phyloP scores from a whole-genome alignment of 2,329 filamentous ascomycete genomes.

The Grosmannia huntii region DNA sequence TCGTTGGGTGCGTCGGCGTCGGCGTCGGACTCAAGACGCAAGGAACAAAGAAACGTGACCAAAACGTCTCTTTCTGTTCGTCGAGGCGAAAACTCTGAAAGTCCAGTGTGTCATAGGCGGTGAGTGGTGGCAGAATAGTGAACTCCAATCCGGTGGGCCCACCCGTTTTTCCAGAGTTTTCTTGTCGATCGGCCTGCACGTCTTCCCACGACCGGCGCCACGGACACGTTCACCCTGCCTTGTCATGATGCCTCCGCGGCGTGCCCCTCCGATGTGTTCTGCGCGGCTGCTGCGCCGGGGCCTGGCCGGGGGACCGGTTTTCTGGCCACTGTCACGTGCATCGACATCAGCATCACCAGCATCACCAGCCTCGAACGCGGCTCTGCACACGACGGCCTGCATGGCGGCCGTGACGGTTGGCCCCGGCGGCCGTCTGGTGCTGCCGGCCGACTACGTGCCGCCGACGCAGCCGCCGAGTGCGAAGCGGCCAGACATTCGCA shows the following conservation, averaged over 20 bases:
- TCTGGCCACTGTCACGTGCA: neutral
- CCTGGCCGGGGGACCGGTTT: conserved; percentile 1
- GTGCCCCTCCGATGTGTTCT: neutral
- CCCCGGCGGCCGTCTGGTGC: conserved; percentile 18
- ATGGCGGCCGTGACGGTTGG: neutral
- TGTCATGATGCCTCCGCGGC: conserved; percentile 6
- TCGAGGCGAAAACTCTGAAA: neutral
- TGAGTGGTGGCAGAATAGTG: conserved; percentile 4
- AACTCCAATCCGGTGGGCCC: neutral
- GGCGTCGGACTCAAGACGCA: no score
- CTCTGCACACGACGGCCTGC: conserved; percentile 4
- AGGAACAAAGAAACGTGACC: no score
- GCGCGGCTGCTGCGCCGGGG: conserved; percentile 7
- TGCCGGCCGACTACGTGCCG: conserved; percentile 39
- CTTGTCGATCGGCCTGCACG: neutral
- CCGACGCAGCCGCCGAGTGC: conserved; percentile 77
- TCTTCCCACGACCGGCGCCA: no score
- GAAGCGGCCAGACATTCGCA: conserved; percentile 73
- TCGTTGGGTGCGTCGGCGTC: no score
- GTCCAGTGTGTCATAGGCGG: conserved; percentile 7
- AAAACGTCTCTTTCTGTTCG: no score
- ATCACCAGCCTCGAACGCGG: neutral
- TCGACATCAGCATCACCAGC: neutral
- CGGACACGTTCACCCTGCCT: neutral
- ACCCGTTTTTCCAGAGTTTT: neutral